phyloP scores from a whole-genome alignment of 768 basidiomycete genomes.

The Tricholoma bakamatsutake region DNA sequence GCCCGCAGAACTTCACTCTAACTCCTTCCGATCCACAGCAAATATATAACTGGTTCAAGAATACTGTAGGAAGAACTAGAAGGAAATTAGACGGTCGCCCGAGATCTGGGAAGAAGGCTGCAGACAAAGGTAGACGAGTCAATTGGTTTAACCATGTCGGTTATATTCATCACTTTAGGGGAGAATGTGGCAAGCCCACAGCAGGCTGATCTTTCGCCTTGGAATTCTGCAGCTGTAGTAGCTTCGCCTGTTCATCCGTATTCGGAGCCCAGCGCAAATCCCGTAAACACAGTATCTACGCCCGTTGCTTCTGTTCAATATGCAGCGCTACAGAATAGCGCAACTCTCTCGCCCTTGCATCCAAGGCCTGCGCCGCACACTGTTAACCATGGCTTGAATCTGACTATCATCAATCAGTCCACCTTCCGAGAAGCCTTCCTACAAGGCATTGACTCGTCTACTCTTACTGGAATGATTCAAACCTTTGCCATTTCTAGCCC shows the following conservation, averaged over 20 bases:
- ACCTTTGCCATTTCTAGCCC: constrained; percentile 42
- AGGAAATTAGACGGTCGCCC: constrained; percentile 53
- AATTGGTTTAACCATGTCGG: not conserved
- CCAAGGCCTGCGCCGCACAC: constrained; percentile 15
- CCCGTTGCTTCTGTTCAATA: constrained; percentile 37
- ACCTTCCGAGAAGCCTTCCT: constrained; percentile 44
- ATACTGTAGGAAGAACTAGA: constrained; percentile 56
- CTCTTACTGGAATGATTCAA: constrained; percentile 50
- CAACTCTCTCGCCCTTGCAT: constrained; percentile 19
- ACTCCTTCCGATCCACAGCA: constrained; percentile 34
- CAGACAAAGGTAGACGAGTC: constrained; percentile 41
- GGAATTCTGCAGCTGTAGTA: constrained; percentile 27
- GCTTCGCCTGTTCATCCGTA: constrained; percentile 35
- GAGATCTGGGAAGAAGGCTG: constrained; percentile 43
- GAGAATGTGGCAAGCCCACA: constrained; percentile 13
- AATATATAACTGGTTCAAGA: constrained; percentile 75
- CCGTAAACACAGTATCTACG: constrained; percentile 27
- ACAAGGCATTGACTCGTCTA: constrained; percentile 39
- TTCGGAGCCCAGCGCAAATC: constrained; percentile 30
- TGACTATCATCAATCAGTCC: constrained; percentile 24
- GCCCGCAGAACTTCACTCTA: constrained; percentile 2
- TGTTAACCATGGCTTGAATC: constrained; percentile 15
- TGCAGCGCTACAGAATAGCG: constrained; percentile 29
- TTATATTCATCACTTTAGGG: not conserved
- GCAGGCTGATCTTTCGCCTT: constrained; percentile 23